Conservation (phyloP, 768 basidiomycete species). For the Pluteus cervinus region DNA sequence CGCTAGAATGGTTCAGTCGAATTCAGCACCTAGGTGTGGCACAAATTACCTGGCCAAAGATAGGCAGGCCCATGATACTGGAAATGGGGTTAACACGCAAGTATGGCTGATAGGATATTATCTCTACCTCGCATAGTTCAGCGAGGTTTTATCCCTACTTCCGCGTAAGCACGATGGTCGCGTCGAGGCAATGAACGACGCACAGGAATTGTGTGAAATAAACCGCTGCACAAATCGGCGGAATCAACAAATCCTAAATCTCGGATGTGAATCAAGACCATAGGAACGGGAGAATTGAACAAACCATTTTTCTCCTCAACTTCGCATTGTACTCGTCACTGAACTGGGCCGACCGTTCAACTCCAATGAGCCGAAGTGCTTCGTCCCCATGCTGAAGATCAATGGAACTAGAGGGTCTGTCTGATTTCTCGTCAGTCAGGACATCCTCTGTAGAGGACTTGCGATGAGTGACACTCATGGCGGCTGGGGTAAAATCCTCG, state of each 20-base stretch:
- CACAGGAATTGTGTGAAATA: slow-evolving; percentile 67
- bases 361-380: slow-evolving; percentile 54
- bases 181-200: slow-evolving; percentile 9
- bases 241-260: slow-evolving; percentile 42
- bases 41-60: slow-evolving; percentile 46
- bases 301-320: slow-evolving; percentile 53
- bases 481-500: no score
- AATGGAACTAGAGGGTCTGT: no score
- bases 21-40: not conserved
- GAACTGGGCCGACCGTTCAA: slow-evolving; percentile 43
- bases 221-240: slow-evolving; percentile 54
- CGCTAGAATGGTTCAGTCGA: slow-evolving; percentile 28
- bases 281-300: not conserved
- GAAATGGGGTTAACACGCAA: not conserved
- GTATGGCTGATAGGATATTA: not conserved
- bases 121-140: slow-evolving; percentile 61
- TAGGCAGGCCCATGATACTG: slow-evolving; percentile 64
- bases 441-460: no score
- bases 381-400: slow-evolving; percentile 61
- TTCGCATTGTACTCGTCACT: slow-evolving; percentile 55
- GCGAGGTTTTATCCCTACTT: slow-evolving; percentile 58
- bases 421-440: no score
- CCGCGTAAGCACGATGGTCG: not conserved
- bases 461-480: no score
- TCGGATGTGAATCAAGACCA: not conserved